Conservation (phyloP, 345 rosid genomes). For the Acer negundo region DNA sequence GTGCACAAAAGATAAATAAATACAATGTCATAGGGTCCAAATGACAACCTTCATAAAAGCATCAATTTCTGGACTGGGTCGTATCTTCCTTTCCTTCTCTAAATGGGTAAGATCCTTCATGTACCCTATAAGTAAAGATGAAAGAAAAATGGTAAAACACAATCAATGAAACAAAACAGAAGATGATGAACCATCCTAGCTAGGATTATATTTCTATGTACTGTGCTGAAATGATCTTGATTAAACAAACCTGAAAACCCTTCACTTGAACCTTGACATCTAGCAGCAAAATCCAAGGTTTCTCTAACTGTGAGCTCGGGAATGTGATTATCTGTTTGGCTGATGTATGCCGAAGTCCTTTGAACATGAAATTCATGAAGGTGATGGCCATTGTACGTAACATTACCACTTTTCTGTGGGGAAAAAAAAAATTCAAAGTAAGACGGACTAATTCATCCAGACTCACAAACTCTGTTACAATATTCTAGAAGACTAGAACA, state of each 20-base stretch:
- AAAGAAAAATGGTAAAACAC: not conserved
- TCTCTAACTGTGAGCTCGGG: constrained; percentile 89
- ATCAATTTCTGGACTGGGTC: constrained; percentile 80
- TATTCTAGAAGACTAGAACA: no score
- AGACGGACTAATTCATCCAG: not conserved
- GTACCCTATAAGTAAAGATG: constrained; percentile 40
- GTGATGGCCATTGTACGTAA: constrained; percentile 76
- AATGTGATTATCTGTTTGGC: constrained; percentile 89
- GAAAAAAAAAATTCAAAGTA: not conserved
- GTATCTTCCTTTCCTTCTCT: constrained; percentile 69
- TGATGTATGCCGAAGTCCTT: constrained; percentile 87
- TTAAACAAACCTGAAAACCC: constrained; percentile 66
- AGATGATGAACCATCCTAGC: not conserved
- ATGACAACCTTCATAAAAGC: constrained; percentile 87
- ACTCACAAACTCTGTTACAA: not conserved
- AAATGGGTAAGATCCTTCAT: constrained; percentile 63
- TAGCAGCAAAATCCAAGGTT: constrained; percentile 90
- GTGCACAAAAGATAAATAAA: not conserved
- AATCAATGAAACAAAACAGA: not conserved
- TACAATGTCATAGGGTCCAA: not conserved
- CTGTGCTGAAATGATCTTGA: not conserved
- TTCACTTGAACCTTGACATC: constrained; percentile 91
- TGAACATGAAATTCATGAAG: constrained; percentile 67
- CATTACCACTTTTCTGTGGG: constrained; percentile 58
- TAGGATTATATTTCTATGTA: not conserved